Percentiles rank a stretch among this genome's conserved stretches.
Conservation (phyloP, 441 rosid genomes). For the Adansonia gregorii region DNA sequence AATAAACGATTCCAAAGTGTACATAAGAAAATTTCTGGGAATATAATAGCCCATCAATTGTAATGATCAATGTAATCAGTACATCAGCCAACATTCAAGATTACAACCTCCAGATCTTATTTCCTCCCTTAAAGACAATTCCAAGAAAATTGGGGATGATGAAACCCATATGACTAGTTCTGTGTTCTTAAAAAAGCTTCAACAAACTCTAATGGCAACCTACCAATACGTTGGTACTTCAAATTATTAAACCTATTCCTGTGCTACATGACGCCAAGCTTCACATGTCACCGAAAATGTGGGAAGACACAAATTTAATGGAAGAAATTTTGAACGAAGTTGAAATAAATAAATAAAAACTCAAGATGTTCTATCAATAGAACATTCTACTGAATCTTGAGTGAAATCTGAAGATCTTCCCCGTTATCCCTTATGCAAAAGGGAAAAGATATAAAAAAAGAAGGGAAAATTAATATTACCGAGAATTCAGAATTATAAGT, state of each 20-base stretch:
- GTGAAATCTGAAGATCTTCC: constrained; percentile 54
- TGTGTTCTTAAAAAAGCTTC: constrained; percentile 41
- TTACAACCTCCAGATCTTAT: constrained; percentile 46
- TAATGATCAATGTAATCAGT: constrained; percentile 45
- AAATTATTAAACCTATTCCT: constrained; percentile 59
- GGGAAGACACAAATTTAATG: constrained; percentile 50
- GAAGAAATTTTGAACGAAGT: constrained; percentile 45
- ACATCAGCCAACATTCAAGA: constrained; percentile 49
- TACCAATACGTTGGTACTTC: constrained; percentile 54
- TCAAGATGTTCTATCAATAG: constrained; percentile 46
- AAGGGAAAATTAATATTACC: constrained; percentile 55
- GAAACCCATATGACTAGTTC: constrained; percentile 44
- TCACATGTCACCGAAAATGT: constrained; percentile 50
- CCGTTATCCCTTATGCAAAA: constrained; percentile 41
- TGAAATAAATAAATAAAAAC: constrained; percentile 34
- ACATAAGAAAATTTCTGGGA: constrained; percentile 36
- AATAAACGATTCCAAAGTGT: constrained; percentile 28
- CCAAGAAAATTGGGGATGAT: constrained; percentile 42
- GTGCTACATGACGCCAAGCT: constrained; percentile 49
- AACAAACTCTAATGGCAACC: constrained; percentile 44
- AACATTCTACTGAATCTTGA: constrained; percentile 54
- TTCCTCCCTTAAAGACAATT: constrained; percentile 44
- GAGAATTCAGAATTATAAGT: constrained; percentile 43
- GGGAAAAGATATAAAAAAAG: constrained; percentile 40
- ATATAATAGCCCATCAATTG: constrained; percentile 43